Evolutionary conservation across 805 yeast species (phyloP), one percentile per base, ranked within the genome.

Genomic region (Geotrichum ghanense): DNA sequence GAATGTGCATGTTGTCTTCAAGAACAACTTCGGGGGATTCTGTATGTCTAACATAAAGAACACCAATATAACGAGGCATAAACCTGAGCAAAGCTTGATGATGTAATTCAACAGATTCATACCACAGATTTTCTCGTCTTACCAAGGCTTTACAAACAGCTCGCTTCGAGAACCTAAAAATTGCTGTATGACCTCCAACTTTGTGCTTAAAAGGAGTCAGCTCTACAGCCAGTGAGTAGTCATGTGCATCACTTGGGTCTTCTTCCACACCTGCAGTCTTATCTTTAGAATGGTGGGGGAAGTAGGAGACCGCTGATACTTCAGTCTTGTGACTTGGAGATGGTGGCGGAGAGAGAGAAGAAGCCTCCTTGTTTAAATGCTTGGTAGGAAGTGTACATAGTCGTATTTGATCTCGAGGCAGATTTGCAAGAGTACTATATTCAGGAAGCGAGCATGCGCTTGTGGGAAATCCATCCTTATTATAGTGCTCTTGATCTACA

Each of bases 141-240:
- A 88, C 85, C 50, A 94, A 69, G 0, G 92, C 92, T 63, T 92
- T 92, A 64, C 97, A 92, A 16, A 92, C 95, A 0, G 97, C 97
- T 49, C 85, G 72, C 54, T 80, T 84, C 3, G 95, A 83, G 60
- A 92, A 92, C 53, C 90, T 76, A 67, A 90, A 92, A 27, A 92
- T 88, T 1, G 97, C 97, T 0, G 97, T 90, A 61, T 92, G 99
- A 0, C 99, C 99, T 4, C 99, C 99, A 20, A 92, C 97, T 59
- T 85, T 88, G 61, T 92, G 88, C 47, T 81, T 80, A 65, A 89
- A 90, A 1, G 97, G 97, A 45, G 85, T 77, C 49, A 90, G 66
- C 61, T 90, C 97, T 1, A 89, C 95, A 1, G 95, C 84, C 25
- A 87, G 53, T 0, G 72, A 71, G 51, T 56, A 54, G 25, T 22